phyloP scores from a whole-genome alignment of 495 filamentous ascomycete genomes.

The Aspergillus nidulans region DNA sequence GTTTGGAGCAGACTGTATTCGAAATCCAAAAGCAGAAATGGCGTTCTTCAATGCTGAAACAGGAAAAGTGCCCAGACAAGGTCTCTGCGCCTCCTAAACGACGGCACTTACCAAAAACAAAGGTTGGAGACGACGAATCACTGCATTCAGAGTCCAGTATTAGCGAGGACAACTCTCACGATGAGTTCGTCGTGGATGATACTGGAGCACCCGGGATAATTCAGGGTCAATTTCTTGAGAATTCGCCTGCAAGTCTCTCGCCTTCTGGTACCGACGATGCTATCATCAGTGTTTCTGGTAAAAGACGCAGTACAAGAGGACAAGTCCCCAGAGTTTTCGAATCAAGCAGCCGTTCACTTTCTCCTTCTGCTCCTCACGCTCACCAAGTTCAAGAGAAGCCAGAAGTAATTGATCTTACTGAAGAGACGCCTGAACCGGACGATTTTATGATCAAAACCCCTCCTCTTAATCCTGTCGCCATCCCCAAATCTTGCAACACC shows the following conservation, averaged over 20 bases:
- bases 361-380: not conserved
- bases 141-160: constrained; percentile 26
- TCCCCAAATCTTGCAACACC: not conserved
- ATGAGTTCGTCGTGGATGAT: constrained; percentile 42
- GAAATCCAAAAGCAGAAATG: constrained; percentile 52
- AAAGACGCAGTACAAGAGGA: constrained; percentile 8
- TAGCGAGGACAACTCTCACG: constrained; percentile 40
- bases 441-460: constrained; percentile 25
- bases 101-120: constrained; percentile 14
- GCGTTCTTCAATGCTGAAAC: constrained; percentile 49
- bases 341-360: constrained; percentile 13
- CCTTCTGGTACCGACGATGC: constrained; percentile 26
- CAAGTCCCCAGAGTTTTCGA: constrained; percentile 5
- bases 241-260: constrained; percentile 3
- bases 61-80: constrained; percentile 46
- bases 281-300: constrained; percentile 23
- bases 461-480: constrained; percentile 24
- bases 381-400: not conserved
- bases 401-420: constrained; percentile 30
- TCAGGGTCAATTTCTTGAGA: not conserved
- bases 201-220: not conserved
- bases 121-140: constrained; percentile 40
- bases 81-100: constrained; percentile 25
- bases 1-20: constrained; percentile 58
- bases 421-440: constrained; percentile 20